Conservation (phyloP, 495 filamentous ascomycete species). For the Podospora pseudocomata region DNA sequence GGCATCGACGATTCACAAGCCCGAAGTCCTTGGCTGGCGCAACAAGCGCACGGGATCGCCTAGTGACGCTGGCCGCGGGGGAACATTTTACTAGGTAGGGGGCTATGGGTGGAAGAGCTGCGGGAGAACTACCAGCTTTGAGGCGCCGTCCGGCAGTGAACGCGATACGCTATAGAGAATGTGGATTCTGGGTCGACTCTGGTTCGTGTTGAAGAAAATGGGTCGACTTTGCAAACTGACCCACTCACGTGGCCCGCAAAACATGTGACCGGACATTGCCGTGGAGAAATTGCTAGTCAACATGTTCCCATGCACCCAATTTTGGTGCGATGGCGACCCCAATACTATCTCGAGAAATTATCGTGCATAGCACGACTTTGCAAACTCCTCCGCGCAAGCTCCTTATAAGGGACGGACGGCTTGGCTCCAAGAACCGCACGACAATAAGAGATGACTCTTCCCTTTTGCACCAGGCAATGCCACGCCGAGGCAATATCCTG, state of each 20-base stretch:
- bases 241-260: slow-evolving; percentile 18
- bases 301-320: slow-evolving; percentile 10
- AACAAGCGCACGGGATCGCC: neutral
- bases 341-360: slow-evolving; percentile 7
- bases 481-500: neutral
- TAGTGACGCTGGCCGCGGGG: neutral
- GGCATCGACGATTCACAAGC: neutral
- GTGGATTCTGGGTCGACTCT: slow-evolving; percentile 1
- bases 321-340: neutral
- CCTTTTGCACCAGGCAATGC: neutral
- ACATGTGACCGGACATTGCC: slow-evolving; percentile 29
- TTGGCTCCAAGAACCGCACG: slow-evolving; percentile 1
- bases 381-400: neutral
- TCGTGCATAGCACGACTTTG: slow-evolving; percentile 9
- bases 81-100: neutral
- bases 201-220: slow-evolving; percentile 12
- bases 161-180: neutral
- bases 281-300: slow-evolving; percentile 23
- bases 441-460: neutral
- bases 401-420: neutral
- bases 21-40: neutral
- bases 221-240: slow-evolving; percentile 18
- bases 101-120: neutral
- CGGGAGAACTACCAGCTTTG: neutral
- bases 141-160: neutral